Conservation (phyloP, 306 rosid species). For the Boehmeria nivea region DNA sequence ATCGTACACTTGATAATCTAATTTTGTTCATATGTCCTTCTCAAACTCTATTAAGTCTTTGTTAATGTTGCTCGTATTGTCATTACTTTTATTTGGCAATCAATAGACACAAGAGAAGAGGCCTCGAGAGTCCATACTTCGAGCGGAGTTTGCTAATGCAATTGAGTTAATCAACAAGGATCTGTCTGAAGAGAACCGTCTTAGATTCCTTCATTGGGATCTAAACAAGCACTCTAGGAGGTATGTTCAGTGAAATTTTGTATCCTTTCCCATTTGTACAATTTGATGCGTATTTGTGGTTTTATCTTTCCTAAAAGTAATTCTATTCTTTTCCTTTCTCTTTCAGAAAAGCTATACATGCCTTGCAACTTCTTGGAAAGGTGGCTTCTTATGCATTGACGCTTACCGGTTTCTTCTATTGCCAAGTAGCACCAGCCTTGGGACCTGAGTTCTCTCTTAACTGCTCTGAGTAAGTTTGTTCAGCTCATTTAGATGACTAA, state of each 20-base stretch:
- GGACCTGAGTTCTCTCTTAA: conserved; percentile 30
- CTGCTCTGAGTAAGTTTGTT: conserved; percentile 44
- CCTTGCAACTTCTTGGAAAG: conserved; percentile 63
- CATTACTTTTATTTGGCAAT: conserved; percentile 2
- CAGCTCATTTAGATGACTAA: conserved; percentile 6
- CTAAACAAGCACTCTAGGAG: conserved; percentile 61
- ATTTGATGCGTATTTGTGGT: conserved; percentile 25
- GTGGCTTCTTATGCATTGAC: conserved; percentile 69
- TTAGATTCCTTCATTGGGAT: conserved; percentile 94
- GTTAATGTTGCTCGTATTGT: background rate
- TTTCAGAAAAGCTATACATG: conserved; percentile 70
- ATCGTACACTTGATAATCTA: conserved; percentile 6
- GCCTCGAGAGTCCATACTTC: conserved; percentile 90
- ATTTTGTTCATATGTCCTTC: background rate
- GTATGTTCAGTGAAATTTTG: conserved; percentile 11
- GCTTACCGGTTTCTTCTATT: conserved; percentile 76
- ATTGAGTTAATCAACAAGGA: conserved; percentile 65
- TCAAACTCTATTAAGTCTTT: background rate
- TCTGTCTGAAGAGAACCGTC: conserved; percentile 46
- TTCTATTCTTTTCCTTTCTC: conserved; percentile 5
- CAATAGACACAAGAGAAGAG: conserved; percentile 69
- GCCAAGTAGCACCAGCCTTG: conserved; percentile 45
- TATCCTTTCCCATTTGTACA: background rate
- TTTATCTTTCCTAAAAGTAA: background rate
- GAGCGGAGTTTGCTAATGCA: conserved; percentile 81